Conservation (phyloP, 1,284 basidiomycete species). For the Puccinia triticina region DNA sequence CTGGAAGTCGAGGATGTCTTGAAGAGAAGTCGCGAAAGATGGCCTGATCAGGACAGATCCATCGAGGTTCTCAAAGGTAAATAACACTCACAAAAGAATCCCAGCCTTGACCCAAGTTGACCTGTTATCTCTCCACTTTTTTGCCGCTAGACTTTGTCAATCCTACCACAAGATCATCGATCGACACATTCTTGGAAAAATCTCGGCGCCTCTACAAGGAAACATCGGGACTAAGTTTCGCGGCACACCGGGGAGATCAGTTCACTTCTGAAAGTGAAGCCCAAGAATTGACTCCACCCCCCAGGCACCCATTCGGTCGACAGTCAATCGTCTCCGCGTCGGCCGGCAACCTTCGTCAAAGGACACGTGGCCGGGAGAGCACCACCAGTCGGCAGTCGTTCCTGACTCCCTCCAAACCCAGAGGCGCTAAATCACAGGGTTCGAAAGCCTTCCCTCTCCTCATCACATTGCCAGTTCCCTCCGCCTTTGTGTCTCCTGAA, state of each 20-base stretch:
- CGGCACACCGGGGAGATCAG: background rate
- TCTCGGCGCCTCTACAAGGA: conserved; percentile 15
- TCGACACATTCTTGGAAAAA: conserved; percentile 28
- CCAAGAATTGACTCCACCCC: conserved; percentile 32
- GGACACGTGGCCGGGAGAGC: background rate
- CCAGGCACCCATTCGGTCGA: conserved; percentile 37
- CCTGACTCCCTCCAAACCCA: background rate
- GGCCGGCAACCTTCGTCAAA: conserved; percentile 1
- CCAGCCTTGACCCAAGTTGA: background rate
- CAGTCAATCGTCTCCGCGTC: conserved; percentile 4
- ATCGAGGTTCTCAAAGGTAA: conserved; percentile 25
- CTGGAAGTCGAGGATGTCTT: conserved; percentile 42
- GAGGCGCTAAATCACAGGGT: background rate
- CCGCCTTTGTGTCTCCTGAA: conserved; percentile 50
- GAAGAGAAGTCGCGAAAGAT: conserved; percentile 36
- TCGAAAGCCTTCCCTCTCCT: background rate
- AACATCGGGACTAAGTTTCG: background rate
- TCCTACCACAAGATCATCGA: conserved; percentile 15
- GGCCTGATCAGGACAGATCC: conserved; percentile 36
- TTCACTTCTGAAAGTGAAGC: background rate
- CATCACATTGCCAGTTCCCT: conserved; percentile 41
- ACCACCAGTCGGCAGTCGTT: background rate
- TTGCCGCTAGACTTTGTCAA: conserved; percentile 35
- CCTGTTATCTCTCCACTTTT: background rate
- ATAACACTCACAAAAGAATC: background rate